Evolutionary conservation across 192 early-diverging fungal species (phyloP).

Genomic region (Mortierella claussenii): DNA sequence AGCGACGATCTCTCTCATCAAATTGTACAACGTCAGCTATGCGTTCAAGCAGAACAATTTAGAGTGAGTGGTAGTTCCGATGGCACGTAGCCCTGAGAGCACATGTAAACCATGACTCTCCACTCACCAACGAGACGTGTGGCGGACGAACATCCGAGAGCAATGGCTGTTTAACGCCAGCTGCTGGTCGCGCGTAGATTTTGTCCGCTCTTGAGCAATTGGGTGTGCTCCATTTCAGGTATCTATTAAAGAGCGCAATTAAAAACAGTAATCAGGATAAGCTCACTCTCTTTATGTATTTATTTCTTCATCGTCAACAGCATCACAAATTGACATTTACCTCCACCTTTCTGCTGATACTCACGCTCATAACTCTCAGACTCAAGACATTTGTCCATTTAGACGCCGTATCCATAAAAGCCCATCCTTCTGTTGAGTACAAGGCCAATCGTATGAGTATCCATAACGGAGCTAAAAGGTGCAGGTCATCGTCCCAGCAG

Average conservation of each 20-base stretch:
- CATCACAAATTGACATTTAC: constrained; percentile 17
- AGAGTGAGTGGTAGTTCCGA: background rate
- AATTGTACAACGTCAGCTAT: constrained; percentile 50
- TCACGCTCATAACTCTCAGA: constrained; percentile 90
- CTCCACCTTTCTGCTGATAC: constrained; percentile 76
- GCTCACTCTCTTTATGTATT: background rate
- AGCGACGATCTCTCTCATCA: constrained; percentile 66
- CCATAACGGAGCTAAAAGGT: too few species aligned
- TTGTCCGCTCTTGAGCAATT: constrained; percentile 82
- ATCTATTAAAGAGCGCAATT: constrained; percentile 22
- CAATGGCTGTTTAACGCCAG: constrained; percentile 85
- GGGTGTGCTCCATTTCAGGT: constrained; percentile 65
- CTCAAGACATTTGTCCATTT: constrained; percentile 88
- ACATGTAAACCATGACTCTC: background rate
- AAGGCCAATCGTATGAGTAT: too few species aligned
- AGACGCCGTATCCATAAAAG: constrained; percentile 83
- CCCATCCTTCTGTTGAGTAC: too few species aligned
- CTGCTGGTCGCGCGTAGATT: constrained; percentile 84
- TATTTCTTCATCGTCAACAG: background rate
- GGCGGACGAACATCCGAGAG: constrained; percentile 92
- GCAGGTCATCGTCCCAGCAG: too few species aligned
- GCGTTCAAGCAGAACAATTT: background rate
- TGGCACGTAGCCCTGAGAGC: background rate
- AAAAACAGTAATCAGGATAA: background rate
- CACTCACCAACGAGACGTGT: constrained; percentile 68